phyloP scores from a whole-genome alignment of 2,329 filamentous ascomycete species.

The Beauveria caledonica region DNA sequence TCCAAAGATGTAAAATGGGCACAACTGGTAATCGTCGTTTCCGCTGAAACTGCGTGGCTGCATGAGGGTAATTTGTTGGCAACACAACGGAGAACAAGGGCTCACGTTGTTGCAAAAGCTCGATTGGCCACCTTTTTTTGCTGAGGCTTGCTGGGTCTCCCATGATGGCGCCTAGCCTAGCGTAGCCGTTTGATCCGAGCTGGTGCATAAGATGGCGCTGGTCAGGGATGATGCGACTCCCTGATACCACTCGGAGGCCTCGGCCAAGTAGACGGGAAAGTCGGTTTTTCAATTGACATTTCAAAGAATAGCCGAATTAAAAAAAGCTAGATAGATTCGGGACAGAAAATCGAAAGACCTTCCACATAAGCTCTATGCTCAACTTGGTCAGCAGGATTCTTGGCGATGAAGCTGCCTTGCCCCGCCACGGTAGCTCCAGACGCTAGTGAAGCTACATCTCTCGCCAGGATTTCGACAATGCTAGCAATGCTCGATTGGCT shows the following conservation, averaged over 20 bases:
- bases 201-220: background rate
- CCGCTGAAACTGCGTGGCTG: background rate
- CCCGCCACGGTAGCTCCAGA: background rate
- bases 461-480: background rate
- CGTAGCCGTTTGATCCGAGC: slow-evolving; percentile 8
- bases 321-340: background rate
- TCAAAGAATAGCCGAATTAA: background rate
- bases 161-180: background rate
- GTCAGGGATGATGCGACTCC: background rate
- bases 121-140: background rate
- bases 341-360: background rate
- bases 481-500: background rate
- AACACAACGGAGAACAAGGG: background rate
- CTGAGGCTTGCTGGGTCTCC: background rate
- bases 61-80: background rate
- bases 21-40: too few species aligned
- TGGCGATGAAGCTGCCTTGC: slow-evolving; percentile 1
- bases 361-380: background rate
- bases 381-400: background rate
- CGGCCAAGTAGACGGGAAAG: background rate
- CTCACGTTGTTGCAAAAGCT: background rate
- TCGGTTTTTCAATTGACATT: too few species aligned
- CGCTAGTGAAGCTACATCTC: background rate
- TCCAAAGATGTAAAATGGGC: too few species aligned
- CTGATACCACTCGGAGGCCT: background rate